Evolutionary conservation across 2,329 filamentous ascomycete genomes (phyloP).

Genomic region (Thelonectria rubi): DNA sequence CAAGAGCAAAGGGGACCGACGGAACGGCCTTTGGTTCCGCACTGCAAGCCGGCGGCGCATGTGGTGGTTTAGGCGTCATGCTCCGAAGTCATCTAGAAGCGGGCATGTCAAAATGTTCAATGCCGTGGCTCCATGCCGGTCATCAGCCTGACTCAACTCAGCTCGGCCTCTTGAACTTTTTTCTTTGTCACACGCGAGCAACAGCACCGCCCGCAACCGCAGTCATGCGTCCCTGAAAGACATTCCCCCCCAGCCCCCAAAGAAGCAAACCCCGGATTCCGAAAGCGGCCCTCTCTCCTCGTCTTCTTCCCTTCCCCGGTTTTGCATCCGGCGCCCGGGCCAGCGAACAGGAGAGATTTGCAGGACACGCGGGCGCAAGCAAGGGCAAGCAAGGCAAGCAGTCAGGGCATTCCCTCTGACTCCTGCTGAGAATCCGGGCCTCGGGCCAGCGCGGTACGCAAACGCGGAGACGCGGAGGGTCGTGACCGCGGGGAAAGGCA

Average conservation of each 20-base stretch:
- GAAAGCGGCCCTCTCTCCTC: conserved; percentile 15
- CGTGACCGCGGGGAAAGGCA: background rate
- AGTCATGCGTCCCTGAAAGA: conserved; percentile 1
- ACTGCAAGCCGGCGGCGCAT: conserved; percentile 3
- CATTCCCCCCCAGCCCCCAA: background rate
- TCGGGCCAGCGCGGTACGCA: background rate
- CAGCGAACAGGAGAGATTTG: background rate
- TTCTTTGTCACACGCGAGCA: background rate
- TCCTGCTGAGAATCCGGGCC: background rate
- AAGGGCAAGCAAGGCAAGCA: no score
- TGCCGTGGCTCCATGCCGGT: conserved; percentile 6
- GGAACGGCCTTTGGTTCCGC: no score
- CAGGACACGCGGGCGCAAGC: background rate
- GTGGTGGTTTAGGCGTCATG: conserved; percentile 7
- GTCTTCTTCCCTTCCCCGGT: no score
- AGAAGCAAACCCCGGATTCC: conserved; percentile 15
- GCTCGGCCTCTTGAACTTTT: no score
- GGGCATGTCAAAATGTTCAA: conserved; percentile 16
- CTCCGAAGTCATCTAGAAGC: conserved; percentile 10
- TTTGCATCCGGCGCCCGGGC: conserved; percentile 1
- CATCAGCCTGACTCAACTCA: no score
- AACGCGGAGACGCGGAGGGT: conserved; percentile 9
- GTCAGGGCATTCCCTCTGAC: no score
- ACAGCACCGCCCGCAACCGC: background rate
- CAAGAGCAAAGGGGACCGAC: no score